A percentile compares a stretch with the other conserved stretches of the same genome.
phyloP scores from a whole-genome alignment of 1,139 yeast species.

The Saccharomycopsis phalli region DNA sequence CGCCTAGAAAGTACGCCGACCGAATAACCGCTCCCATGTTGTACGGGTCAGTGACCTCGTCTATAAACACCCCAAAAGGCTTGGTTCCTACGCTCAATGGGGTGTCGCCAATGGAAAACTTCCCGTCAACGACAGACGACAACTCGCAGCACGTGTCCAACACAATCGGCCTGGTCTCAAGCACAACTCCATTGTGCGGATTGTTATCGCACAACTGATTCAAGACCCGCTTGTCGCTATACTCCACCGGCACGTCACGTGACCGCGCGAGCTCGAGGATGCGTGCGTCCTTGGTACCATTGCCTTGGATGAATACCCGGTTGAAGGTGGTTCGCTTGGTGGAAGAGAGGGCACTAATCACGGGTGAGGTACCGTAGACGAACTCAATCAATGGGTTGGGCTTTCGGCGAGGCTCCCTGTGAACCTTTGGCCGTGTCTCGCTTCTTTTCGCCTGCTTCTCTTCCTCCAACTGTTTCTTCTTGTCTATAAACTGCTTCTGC shows the following conservation, averaged over 20 bases:
- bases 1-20: conserved; percentile 78
- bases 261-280: conserved; percentile 40
- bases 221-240: conserved; percentile 45
- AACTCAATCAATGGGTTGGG: conserved; percentile 51
- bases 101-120: background rate
- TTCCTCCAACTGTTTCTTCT: conserved; percentile 17
- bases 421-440: background rate
- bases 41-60: conserved; percentile 83
- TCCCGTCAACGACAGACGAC: conserved; percentile 26
- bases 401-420: background rate
- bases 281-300: conserved; percentile 22
- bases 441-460: conserved; percentile 18
- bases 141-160: conserved; percentile 35
- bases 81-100: conserved; percentile 15
- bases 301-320: conserved; percentile 34
- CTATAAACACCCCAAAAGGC: conserved; percentile 72
- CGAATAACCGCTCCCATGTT: conserved; percentile 83
- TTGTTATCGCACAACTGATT: conserved; percentile 57
- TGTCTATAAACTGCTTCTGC: conserved; percentile 26
- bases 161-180: conserved; percentile 55
- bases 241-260: conserved; percentile 36
- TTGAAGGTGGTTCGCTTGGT: conserved; percentile 46
- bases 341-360: conserved; percentile 57
- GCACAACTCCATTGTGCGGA: conserved; percentile 75
- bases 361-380: conserved; percentile 70